phyloP scores from a whole-genome alignment of 768 basidiomycete species.

The Exidia glandulosa region DNA sequence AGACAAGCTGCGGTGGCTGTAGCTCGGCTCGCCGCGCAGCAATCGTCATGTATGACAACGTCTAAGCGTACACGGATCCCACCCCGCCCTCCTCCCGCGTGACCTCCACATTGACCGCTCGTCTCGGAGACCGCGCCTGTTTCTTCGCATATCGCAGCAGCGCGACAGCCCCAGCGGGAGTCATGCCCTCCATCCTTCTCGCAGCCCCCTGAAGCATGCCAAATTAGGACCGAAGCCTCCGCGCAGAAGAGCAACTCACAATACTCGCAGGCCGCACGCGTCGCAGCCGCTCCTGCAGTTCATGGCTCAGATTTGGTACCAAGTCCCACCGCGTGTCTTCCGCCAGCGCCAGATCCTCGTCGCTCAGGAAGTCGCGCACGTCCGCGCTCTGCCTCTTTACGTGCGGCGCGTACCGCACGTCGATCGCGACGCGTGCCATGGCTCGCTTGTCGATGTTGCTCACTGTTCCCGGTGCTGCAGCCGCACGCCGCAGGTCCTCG shows the following conservation, averaged over 20 bases:
- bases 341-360: constrained; percentile 63
- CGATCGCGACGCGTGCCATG: not conserved
- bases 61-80: not conserved
- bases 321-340: constrained; percentile 55
- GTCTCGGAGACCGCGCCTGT: too few species aligned
- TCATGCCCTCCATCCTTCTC: constrained; percentile 90
- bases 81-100: not conserved
- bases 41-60: too few species aligned
- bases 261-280: constrained; percentile 57
- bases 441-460: not conserved
- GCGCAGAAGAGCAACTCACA: constrained; percentile 24
- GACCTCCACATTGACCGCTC: too few species aligned
- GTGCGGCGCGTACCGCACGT: constrained; percentile 53
- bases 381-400: constrained; percentile 67
- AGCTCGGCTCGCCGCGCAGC: too few species aligned
- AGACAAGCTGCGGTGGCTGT: too few species aligned
- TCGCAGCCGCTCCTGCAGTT: constrained; percentile 57
- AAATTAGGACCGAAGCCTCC: not conserved
- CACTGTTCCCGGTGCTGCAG: not conserved
- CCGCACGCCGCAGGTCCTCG: constrained; percentile 4
- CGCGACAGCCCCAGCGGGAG: constrained; percentile 60
- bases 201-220: constrained; percentile 78
- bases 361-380: constrained; percentile 58
- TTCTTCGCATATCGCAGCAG: constrained; percentile 51
- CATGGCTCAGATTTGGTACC: constrained; percentile 62